phyloP scores from a whole-genome alignment of 2,329 filamentous ascomycete species.

The Xylariaceae sp. region DNA sequence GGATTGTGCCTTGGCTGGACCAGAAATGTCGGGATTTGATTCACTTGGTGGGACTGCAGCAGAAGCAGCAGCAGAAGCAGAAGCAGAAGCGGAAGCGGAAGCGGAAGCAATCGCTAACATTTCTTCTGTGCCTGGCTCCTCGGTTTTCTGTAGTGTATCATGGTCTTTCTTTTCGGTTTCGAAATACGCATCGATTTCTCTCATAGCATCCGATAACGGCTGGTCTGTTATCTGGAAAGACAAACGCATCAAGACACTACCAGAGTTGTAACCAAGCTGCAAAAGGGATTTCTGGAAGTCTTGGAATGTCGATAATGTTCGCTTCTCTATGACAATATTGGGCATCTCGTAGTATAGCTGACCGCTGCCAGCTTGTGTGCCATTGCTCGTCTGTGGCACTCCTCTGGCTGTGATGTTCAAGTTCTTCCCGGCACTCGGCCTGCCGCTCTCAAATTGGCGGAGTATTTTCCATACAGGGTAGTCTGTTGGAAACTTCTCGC shows the following conservation, averaged over 20 bases:
- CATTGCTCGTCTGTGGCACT: slow-evolving; percentile 56
- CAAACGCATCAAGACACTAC: slow-evolving; percentile 72
- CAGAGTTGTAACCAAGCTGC: slow-evolving; percentile 80
- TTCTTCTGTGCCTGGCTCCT: background rate
- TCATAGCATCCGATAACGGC: slow-evolving; percentile 80
- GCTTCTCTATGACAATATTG: slow-evolving; percentile 74
- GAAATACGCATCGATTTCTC: slow-evolving; percentile 73
- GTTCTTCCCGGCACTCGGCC: slow-evolving; percentile 52
- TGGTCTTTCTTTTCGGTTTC: slow-evolving; percentile 39
- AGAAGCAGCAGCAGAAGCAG: slow-evolving; percentile 17
- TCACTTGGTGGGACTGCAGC: slow-evolving; percentile 15
- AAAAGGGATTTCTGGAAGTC: slow-evolving; percentile 86
- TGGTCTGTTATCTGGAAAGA: slow-evolving; percentile 69
- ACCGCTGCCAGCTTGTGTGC: slow-evolving; percentile 55
- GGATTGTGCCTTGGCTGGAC: background rate
- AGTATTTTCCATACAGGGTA: slow-evolving; percentile 85
- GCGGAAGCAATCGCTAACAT: slow-evolving; percentile 11
- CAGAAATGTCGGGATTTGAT: slow-evolving; percentile 8
- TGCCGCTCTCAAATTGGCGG: slow-evolving; percentile 79
- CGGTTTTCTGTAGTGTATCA: background rate
- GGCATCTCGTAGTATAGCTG: slow-evolving; percentile 86
- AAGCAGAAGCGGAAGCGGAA: background rate
- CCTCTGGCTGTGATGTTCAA: slow-evolving; percentile 82
- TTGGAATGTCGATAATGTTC: slow-evolving; percentile 67
- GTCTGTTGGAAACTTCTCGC: slow-evolving; percentile 82